phyloP scores from a whole-genome alignment of 1,284 basidiomycete species.

The Rhodofomes roseus region DNA sequence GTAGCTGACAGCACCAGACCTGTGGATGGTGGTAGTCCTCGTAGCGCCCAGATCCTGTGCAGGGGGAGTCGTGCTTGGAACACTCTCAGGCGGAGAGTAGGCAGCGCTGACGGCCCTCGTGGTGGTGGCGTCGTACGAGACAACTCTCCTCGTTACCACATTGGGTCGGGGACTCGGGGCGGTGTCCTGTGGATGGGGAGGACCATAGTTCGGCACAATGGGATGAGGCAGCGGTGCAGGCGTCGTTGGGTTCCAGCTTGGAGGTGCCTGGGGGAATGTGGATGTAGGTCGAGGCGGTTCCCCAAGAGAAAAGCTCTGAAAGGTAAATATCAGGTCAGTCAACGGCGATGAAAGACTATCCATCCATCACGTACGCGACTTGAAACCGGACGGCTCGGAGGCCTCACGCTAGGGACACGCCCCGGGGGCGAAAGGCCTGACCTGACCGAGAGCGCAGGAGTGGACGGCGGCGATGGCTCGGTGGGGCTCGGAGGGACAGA shows the following conservation, averaged over 20 bases:
- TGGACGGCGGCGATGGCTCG: neutral
- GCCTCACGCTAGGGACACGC: slow-evolving; percentile 4
- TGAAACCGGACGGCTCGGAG: neutral
- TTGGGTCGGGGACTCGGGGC: neutral
- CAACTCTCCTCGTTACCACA: neutral
- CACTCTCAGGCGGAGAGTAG: neutral
- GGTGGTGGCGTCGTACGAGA: neutral
- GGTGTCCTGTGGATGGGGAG: neutral
- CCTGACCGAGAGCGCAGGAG: neutral
- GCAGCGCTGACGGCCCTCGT: neutral
- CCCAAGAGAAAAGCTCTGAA: neutral
- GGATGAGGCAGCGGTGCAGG: neutral
- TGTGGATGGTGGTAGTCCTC: neutral
- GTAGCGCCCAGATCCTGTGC: neutral
- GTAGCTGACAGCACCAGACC: neutral
- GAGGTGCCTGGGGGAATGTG: neutral
- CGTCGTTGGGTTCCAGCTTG: neutral
- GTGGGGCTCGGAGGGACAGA: neutral
- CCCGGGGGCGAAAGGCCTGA: neutral
- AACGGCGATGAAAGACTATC: too few relatives aligned
- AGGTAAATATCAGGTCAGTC: neutral
- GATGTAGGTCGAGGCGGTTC: neutral
- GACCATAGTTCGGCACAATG: neutral
- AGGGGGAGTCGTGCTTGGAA: neutral
- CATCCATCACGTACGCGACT: neutral